phyloP scores from a whole-genome alignment of 2,329 filamentous ascomycete species.

The Xylaria sp. region DNA sequence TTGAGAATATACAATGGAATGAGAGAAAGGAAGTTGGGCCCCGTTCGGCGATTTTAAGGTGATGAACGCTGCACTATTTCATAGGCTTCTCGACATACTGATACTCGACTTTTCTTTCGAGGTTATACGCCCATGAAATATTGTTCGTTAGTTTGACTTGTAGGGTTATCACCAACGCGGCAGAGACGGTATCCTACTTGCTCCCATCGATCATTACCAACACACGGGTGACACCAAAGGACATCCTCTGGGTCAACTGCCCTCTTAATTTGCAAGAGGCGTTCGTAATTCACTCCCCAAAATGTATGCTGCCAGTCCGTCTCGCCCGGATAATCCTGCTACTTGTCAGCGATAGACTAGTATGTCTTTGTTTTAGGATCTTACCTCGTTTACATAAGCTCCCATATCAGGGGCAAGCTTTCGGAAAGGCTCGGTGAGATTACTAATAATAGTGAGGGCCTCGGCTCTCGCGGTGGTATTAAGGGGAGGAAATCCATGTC shows the following conservation, averaged over 20 bases:
- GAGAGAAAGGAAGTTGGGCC: not conserved
- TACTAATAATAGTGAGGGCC: slow-evolving; percentile 46
- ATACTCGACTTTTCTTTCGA: not conserved
- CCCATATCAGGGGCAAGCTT: slow-evolving; percentile 56
- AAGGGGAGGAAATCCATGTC: slow-evolving; percentile 48
- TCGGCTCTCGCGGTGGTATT: slow-evolving; percentile 49
- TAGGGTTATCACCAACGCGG: slow-evolving; percentile 14
- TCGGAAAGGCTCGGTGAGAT: slow-evolving; percentile 51
- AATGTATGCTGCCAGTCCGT: slow-evolving; percentile 55
- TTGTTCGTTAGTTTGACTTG: not conserved
- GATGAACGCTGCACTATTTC: not conserved
- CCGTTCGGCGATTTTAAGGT: not conserved
- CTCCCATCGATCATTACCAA: slow-evolving; percentile 58
- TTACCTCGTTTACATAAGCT: slow-evolving; percentile 60
- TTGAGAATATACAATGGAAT: not conserved
- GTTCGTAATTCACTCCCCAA: slow-evolving; percentile 60
- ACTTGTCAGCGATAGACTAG: slow-evolving; percentile 7
- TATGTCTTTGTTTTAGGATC: slow-evolving; percentile 14
- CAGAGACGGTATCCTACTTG: slow-evolving; percentile 45
- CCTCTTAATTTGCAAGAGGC: slow-evolving; percentile 58
- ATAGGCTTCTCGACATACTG: not conserved
- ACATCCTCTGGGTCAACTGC: slow-evolving; percentile 60
- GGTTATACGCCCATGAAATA: not conserved
- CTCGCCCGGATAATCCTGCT: slow-evolving; percentile 53
- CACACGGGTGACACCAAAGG: slow-evolving; percentile 61